phyloP scores from a whole-genome alignment of 352 stramenopile genomes.

The Pythium rhizo-oryzae region DNA sequence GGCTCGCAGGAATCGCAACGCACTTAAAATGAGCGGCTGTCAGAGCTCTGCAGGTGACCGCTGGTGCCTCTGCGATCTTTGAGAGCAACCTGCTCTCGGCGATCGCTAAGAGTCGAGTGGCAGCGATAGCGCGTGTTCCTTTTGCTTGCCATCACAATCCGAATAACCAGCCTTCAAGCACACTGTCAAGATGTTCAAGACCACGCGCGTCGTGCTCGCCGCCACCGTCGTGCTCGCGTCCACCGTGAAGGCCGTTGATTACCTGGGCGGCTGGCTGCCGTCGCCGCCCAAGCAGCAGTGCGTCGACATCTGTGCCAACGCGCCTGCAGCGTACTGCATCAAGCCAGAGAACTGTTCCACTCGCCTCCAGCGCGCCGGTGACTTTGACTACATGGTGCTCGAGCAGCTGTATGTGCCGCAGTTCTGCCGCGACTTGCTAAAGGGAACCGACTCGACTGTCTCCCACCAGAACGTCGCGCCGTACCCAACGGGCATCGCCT shows the following conservation, averaged over 20 bases:
- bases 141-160: too few species aligned
- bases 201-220: background rate
- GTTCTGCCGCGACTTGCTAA: constrained; percentile 78
- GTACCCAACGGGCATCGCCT: constrained; percentile 57
- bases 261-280: constrained; percentile 60
- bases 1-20: too few species aligned
- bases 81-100: too few species aligned
- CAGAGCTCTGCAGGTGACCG: too few species aligned
- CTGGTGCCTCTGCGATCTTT: too few species aligned
- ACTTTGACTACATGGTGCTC: constrained; percentile 79
- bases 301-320: constrained; percentile 72
- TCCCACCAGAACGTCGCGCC: constrained; percentile 79
- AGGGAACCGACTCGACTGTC: constrained; percentile 72
- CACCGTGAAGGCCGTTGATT: constrained; percentile 40
- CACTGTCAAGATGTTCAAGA: too few species aligned
- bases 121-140: too few species aligned
- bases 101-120: too few species aligned
- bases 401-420: constrained; percentile 82
- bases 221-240: background rate
- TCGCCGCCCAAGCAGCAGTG: constrained; percentile 51
- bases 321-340: constrained; percentile 28
- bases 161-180: too few species aligned
- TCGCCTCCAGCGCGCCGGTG: constrained; percentile 44
- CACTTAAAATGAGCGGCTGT: too few species aligned
- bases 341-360: too few species aligned